Conservation (phyloP, 441 rosid species). For the Sinapis alba region DNA sequence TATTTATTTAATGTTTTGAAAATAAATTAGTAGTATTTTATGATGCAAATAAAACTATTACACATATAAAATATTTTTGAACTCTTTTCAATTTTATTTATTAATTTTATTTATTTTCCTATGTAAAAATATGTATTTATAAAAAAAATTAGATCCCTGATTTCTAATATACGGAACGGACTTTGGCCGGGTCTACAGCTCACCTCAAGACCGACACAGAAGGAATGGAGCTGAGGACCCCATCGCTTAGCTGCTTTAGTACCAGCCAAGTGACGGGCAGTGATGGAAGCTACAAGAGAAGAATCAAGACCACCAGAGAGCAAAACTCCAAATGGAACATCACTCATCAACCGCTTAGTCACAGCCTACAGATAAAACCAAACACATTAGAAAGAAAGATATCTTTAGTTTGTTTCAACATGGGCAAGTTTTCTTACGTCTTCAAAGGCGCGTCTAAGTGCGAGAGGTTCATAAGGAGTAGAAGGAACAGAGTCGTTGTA, state of each 20-base stretch:
- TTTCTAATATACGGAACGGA: too few relatives aligned
- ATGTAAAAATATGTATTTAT: too few relatives aligned
- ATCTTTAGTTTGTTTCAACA: neutral
- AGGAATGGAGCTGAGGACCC: conserved; percentile 87
- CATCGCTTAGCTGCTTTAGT: conserved; percentile 72
- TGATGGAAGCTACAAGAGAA: conserved; percentile 79
- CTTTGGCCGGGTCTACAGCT: too few relatives aligned
- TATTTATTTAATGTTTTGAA: too few relatives aligned
- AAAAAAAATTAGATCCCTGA: too few relatives aligned
- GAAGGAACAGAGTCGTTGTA: conserved; percentile 68
- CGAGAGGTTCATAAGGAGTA: conserved; percentile 72
- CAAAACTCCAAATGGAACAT: conserved; percentile 90
- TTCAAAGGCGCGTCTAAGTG: conserved; percentile 65
- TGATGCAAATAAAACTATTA: too few relatives aligned
- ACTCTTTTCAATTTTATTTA: too few relatives aligned
- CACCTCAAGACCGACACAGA: conserved; percentile 93
- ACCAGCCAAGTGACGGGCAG: conserved; percentile 72
- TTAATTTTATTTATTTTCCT: too few relatives aligned
- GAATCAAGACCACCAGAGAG: conserved; percentile 94
- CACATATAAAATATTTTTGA: too few relatives aligned
- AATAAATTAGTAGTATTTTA: too few relatives aligned
- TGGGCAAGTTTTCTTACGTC: conserved; percentile 44
- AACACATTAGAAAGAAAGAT: neutral
- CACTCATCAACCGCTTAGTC: conserved; percentile 84
- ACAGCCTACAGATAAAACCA: conserved; percentile 59